These are phyloP conservation scores for Blastocrithidia nonstop DNA, from an alignment of 208 protist species.

Conservation along the genomic window DNA sequence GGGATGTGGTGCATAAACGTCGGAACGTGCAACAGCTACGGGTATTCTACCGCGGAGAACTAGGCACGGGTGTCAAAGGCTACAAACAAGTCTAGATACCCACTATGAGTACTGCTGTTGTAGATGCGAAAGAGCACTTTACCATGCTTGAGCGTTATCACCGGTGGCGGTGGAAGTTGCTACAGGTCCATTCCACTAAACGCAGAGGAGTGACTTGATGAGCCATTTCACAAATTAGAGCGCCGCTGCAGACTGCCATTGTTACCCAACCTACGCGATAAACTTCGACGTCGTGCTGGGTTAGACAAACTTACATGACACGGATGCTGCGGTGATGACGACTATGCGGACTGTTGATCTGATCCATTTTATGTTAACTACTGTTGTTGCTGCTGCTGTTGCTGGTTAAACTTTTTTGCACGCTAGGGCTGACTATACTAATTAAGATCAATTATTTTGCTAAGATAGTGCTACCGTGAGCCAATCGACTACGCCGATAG, in stretches of 20 bases:
- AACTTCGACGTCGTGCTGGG: no score
- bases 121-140: constrained; percentile 61
- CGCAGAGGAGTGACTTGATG: no score
- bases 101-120: constrained; percentile 45
- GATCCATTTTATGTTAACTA: no score
- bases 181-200: no score
- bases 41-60: constrained; percentile 34
- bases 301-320: no score
- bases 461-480: constrained; percentile 14
- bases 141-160: constrained; percentile 39
- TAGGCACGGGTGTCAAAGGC: constrained; percentile 49
- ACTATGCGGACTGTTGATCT: not conserved
- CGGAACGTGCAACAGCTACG: constrained; percentile 33
- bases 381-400: constrained; percentile 1
- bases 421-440: constrained; percentile 9
- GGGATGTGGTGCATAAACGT: constrained; percentile 44
- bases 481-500: constrained; percentile 25
- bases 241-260: no score
- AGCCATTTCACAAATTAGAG: no score
- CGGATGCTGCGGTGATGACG: not conserved
- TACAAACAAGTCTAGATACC: constrained; percentile 59
- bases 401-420: not conserved
- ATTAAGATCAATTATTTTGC: constrained; percentile 19
- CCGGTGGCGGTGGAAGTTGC: constrained; percentile 7
- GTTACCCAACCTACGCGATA: no score